phyloP scores from a whole-genome alignment of 2,329 filamentous ascomycete genomes.

The Cercospora beticola region DNA sequence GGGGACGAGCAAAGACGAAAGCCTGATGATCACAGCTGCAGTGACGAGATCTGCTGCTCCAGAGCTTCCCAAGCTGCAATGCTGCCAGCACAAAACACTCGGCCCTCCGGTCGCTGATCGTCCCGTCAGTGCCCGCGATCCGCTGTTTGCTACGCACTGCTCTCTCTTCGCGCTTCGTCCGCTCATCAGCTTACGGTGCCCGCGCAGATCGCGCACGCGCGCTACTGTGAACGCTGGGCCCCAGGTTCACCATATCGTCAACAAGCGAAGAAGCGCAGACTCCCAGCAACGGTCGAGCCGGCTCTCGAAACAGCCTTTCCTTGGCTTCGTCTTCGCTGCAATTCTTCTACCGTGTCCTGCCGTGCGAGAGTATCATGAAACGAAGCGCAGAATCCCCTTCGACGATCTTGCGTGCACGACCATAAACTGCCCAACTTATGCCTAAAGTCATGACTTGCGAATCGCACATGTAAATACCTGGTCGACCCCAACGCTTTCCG shows the following conservation, averaged over 20 bases:
- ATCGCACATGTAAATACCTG: neutral
- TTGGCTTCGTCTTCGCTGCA: neutral
- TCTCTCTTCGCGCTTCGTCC: neutral
- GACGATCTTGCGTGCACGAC: neutral
- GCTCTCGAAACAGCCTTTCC: neutral
- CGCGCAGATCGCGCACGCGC: neutral
- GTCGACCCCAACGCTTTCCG: neutral
- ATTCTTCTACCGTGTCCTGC: neutral
- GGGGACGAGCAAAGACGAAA: too few relatives aligned
- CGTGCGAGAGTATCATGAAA: neutral
- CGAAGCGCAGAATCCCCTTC: neutral
- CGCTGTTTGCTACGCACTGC: neutral
- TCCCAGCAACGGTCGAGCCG: neutral
- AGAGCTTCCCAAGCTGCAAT: too few relatives aligned
- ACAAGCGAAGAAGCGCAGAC: neutral
- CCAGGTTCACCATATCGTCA: neutral
- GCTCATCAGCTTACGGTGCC: neutral
- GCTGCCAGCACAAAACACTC: neutral
- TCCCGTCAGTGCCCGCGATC: neutral
- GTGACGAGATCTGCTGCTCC: too few relatives aligned
- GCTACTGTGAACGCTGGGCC: neutral
- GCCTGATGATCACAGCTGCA: too few relatives aligned
- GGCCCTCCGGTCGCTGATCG: neutral
- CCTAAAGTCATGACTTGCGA: neutral
- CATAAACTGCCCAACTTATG: neutral